phyloP scores from a whole-genome alignment of 176 grass and related monocot species.

The Oryza meridionalis region DNA sequence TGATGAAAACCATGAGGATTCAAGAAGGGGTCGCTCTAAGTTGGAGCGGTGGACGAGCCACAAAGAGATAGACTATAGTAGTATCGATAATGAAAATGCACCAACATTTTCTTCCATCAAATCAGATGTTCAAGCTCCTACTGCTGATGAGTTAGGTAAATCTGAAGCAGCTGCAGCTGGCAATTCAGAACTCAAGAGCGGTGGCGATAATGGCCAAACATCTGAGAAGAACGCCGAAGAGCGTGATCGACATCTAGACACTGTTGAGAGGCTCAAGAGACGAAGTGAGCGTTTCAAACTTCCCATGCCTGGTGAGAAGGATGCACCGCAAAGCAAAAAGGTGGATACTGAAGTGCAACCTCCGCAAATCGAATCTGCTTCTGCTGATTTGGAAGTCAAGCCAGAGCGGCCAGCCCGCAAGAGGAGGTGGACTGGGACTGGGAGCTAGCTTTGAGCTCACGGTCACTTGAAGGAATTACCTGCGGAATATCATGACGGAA shows the following conservation, averaged over 20 bases:
- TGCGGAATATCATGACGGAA: constrained; percentile 31
- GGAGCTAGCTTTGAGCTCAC: constrained; percentile 27
- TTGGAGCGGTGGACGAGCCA: constrained; percentile 94
- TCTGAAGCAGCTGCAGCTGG: constrained; percentile 49
- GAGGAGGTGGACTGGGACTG: constrained; percentile 98
- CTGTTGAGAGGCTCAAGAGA: constrained; percentile 87
- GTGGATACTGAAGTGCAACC: constrained; percentile 61
- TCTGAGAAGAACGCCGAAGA: constrained; percentile 58
- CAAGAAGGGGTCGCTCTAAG: constrained; percentile 90
- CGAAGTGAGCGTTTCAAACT: constrained; percentile 97
- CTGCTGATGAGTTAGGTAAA: constrained; percentile 44
- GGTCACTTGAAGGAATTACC: background rate
- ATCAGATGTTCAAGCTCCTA: constrained; percentile 50
- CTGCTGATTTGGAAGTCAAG: constrained; percentile 75
- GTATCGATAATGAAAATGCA: constrained; percentile 43
- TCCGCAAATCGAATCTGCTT: constrained; percentile 56
- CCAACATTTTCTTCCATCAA: constrained; percentile 44
- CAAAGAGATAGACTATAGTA: constrained; percentile 88
- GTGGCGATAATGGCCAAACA: constrained; percentile 54
- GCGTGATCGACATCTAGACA: constrained; percentile 82
- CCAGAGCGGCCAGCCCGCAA: constrained; percentile 90
- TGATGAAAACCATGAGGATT: constrained; percentile 74
- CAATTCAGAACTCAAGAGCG: constrained; percentile 56
- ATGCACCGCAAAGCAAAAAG: constrained; percentile 53
- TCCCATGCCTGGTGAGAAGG: constrained; percentile 94